These are phyloP conservation scores for Rhytidhysteron rufulum DNA, from an alignment of 2,329 filamentous ascomycete species.

Conservation along the genomic window DNA sequence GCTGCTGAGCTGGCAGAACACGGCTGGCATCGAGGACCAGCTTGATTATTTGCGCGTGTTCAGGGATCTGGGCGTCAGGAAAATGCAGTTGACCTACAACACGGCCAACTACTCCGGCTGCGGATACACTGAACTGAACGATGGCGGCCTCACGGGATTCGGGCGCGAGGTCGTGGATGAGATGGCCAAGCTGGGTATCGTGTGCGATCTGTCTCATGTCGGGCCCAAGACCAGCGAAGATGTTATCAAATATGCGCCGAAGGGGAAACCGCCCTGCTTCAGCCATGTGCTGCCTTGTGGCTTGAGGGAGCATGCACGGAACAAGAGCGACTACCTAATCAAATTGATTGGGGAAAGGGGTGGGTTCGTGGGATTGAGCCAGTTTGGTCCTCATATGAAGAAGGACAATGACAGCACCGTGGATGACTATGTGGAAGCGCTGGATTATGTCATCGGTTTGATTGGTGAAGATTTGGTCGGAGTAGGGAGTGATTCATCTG, in stretches of 20 bases:
- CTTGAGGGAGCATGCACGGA: slow-evolving; percentile 35
- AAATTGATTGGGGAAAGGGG: slow-evolving; percentile 33
- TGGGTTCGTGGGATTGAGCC: slow-evolving; percentile 37
- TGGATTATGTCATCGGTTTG: slow-evolving; percentile 37
- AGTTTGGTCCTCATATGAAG: slow-evolving; percentile 40
- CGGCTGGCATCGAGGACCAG: slow-evolving; percentile 39
- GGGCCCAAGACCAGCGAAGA: slow-evolving; percentile 22
- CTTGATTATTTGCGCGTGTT: slow-evolving; percentile 39
- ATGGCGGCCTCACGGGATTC: slow-evolving; percentile 36
- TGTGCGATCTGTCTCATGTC: slow-evolving; percentile 35
- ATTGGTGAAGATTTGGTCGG: slow-evolving; percentile 37
- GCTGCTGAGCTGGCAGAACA: slow-evolving; percentile 41
- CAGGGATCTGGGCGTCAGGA: slow-evolving; percentile 38
- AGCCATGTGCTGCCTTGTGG: slow-evolving; percentile 37
- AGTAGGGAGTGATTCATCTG: slow-evolving; percentile 38
- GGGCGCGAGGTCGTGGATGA: slow-evolving; percentile 30
- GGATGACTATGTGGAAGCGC: slow-evolving; percentile 40
- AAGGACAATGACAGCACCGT: slow-evolving; percentile 40
- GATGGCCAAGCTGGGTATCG: slow-evolving; percentile 36
- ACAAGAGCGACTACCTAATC: slow-evolving; percentile 38
- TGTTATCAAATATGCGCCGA: slow-evolving; percentile 32
- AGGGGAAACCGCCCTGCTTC: slow-evolving; percentile 37
- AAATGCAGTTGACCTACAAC: slow-evolving; percentile 44
- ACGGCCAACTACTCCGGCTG: slow-evolving; percentile 42
- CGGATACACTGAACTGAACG: slow-evolving; percentile 37